phyloP scores from a whole-genome alignment of 768 basidiomycete genomes.

The Mycena vulgaris region DNA sequence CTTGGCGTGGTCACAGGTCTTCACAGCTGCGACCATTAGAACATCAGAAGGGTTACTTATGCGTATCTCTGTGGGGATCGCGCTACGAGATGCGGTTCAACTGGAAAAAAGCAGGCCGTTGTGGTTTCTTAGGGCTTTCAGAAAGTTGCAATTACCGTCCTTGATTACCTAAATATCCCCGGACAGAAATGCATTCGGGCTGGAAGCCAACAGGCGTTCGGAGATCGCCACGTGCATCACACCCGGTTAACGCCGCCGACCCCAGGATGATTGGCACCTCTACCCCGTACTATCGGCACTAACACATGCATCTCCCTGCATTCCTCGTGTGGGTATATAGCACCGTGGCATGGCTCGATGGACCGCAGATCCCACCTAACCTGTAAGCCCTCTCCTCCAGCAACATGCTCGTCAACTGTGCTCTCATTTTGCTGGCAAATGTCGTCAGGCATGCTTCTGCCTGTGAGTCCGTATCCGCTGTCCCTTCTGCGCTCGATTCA shows the following conservation, averaged over 20 bases:
- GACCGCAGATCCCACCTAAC: neutral
- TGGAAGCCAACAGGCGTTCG: too few species aligned
- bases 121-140: too few species aligned
- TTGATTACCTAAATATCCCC: too few species aligned
- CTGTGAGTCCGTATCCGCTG: neutral
- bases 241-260: neutral
- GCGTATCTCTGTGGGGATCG: too few species aligned
- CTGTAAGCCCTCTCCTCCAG: neutral
- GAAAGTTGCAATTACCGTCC: too few species aligned
- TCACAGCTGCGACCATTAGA: too few species aligned
- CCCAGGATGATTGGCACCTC: neutral
- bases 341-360: neutral
- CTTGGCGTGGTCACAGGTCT: neutral
- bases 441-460: neutral
- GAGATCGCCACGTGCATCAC: neutral
- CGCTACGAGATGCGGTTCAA: too few species aligned
- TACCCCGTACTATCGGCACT: neutral
- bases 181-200: too few species aligned
- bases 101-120: too few species aligned
- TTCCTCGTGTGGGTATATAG: constrained; percentile 30
- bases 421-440: constrained; percentile 3
- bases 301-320: constrained; percentile 44
- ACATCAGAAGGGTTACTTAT: too few species aligned
- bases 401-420: constrained; percentile 3
- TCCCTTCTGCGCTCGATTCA: neutral